These are phyloP conservation scores for Psilocybe subaeruginosa DNA, from an alignment of 768 basidiomycete genomes.

Conservation along the genomic window DNA sequence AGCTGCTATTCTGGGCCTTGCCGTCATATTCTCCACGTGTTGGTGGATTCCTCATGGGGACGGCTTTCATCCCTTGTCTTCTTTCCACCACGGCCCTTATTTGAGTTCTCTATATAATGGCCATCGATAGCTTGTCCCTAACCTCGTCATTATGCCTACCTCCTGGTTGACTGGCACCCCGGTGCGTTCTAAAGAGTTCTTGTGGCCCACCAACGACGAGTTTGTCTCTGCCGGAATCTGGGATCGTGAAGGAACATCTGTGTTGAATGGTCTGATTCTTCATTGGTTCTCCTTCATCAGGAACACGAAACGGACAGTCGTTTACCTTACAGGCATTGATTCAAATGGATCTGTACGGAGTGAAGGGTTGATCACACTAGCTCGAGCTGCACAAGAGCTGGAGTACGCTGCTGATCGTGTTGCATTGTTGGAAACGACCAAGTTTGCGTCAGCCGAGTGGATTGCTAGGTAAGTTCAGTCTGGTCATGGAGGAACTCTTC, in stretches of 20 bases:
- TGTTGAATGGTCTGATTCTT: constrained; percentile 11
- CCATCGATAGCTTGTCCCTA: constrained; percentile 1
- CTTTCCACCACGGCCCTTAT: constrained; percentile 4
- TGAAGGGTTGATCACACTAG: constrained; percentile 4
- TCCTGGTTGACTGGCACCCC: not conserved
- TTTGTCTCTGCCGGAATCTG: constrained; percentile 1
- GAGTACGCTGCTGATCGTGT: constrained; percentile 14
- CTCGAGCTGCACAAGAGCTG: constrained; percentile 8
- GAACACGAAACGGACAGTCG: constrained; percentile 7
- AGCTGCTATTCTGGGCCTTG: not conserved
- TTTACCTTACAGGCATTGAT: constrained; percentile 11
- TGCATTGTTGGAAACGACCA: constrained; percentile 7
- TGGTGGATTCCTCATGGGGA: not conserved
- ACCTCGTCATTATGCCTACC: not conserved
- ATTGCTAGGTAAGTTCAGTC: constrained; percentile 2
- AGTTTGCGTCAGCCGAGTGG: constrained; percentile 15
- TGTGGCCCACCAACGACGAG: constrained; percentile 13
- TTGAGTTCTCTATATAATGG: constrained; percentile 3
- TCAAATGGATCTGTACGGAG: not conserved
- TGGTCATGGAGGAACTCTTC: not conserved
- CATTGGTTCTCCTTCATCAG: constrained; percentile 14
- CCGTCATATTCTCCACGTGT: not conserved
- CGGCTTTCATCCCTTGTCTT: constrained; percentile 1
- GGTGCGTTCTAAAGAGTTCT: constrained; percentile 3
- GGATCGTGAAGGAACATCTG: constrained; percentile 17